phyloP scores from a whole-genome alignment of 305 asterid species.

The Fraxinus nigra region DNA sequence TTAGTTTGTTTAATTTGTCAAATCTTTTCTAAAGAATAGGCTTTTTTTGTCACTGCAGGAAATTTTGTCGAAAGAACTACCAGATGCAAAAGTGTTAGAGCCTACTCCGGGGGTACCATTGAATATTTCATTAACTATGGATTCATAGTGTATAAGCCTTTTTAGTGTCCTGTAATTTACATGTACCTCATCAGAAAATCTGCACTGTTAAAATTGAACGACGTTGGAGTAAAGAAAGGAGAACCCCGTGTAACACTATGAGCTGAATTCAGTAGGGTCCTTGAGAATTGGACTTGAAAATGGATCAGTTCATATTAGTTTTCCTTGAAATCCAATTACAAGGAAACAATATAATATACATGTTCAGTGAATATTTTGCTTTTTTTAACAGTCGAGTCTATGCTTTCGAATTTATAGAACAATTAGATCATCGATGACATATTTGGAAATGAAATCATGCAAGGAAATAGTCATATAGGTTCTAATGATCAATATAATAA shows the following conservation, averaged over 20 bases:
- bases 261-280: not conserved
- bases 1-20: not conserved
- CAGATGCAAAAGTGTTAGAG: conserved; percentile 58
- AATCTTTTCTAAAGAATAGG: not conserved
- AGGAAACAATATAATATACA: not conserved
- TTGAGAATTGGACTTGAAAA: not conserved
- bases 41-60: conserved; percentile 43
- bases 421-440: no score
- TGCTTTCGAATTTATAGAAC: not conserved
- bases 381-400: not conserved
- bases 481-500: no score
- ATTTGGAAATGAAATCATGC: not conserved
- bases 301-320: no score
- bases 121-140: conserved; percentile 35
- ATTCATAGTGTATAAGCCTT: conserved; percentile 3
- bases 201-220: not conserved
- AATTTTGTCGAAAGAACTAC: conserved; percentile 54
- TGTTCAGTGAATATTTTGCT: not conserved
- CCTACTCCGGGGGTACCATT: conserved; percentile 74
- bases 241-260: not conserved
- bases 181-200: not conserved
- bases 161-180: not conserved
- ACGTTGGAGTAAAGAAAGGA: not conserved
- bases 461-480: not conserved
- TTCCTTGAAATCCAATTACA: no score